Evolutionary conservation across 768 basidiomycete genomes (phyloP), one percentile per base, ranked within the genome.

Genomic region (Tricholomella constricta): DNA sequence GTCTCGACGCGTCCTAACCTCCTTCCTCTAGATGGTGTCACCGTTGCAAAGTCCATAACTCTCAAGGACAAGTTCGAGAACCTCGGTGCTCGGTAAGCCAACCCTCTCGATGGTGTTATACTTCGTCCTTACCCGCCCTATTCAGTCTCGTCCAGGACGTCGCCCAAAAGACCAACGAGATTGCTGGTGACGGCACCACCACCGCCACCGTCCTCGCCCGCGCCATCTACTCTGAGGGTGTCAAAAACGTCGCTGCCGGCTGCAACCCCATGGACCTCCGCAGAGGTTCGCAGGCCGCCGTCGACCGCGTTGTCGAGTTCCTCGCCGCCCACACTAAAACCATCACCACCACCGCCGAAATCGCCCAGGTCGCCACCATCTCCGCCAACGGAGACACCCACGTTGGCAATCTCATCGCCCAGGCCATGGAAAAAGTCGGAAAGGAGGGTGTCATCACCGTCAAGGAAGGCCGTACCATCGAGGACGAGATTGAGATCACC

Each of bases 231-330:
- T 83, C 94, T 0, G 96, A 99, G 73, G 96, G 96, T 71, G 95
- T 98, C 65, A 98, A 98, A 80, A 98, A 98, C 64, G 96, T 98
- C 53, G 96, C 96, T 19, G 96, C 96, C 9, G 96, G 96, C 3
- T 99, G 96, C 81, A 97, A 96, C 78, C 96, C 96, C 11, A 99
- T 98, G 95, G 96, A 99, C 76, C 91, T 98, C 54, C 93, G 96
- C 56, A 88, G 95, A n/a, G 96, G 96, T 46, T 86, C 95, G 9
- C 96, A 99, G 69, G 91, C 93, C 9, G 96, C 96, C 43, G 96
- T 99, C 41, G 91, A 96, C 70, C 89, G 90, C 59, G 94, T 99
- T 61, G 89, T 98, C 58, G 83, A 90, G 63, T 94, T 89, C 78
- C 84, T 99, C 59, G 80, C 95, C 54, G 71, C 83, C 15, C 86